Evolutionary conservation across 306 rosid genomes (phyloP).

Genomic region (Glycine tomentella): DNA sequence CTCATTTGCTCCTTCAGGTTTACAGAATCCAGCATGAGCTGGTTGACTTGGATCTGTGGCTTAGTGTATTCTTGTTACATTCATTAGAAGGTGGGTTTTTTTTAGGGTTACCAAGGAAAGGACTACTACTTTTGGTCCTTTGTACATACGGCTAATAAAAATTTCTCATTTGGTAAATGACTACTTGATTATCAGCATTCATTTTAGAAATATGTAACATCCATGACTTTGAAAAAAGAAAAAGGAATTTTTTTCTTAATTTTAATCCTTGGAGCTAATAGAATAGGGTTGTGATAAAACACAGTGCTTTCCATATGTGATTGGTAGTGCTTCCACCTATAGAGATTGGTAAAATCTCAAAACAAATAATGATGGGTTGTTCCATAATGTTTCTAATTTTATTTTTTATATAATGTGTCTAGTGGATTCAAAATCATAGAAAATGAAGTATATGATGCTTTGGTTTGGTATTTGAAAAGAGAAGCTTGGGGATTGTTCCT

Average conservation of each 20-base stretch:
- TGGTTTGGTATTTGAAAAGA: too few relatives aligned
- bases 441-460: too few relatives aligned
- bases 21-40: constrained; percentile 38
- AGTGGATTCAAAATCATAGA: too few relatives aligned
- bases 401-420: too few relatives aligned
- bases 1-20: constrained; percentile 40
- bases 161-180: constrained; percentile 36
- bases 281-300: background rate
- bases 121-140: constrained; percentile 44
- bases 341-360: too few relatives aligned
- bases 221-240: background rate
- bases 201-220: constrained; percentile 6
- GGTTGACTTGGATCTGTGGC: constrained; percentile 45
- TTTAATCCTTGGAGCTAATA: background rate
- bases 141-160: constrained; percentile 61
- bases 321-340: too few relatives aligned
- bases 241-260: background rate
- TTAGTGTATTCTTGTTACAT: constrained; percentile 36
- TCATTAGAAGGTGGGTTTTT: constrained; percentile 31
- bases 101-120: constrained; percentile 38
- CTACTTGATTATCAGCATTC: constrained; percentile 45
- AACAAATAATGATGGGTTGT: background rate
- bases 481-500: too few relatives aligned
- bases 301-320: background rate
- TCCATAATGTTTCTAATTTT: too few relatives aligned